Base-by-base conservation (phyloP, 1,139 yeast species). In the Yamadazyma diddensiae region DNA sequence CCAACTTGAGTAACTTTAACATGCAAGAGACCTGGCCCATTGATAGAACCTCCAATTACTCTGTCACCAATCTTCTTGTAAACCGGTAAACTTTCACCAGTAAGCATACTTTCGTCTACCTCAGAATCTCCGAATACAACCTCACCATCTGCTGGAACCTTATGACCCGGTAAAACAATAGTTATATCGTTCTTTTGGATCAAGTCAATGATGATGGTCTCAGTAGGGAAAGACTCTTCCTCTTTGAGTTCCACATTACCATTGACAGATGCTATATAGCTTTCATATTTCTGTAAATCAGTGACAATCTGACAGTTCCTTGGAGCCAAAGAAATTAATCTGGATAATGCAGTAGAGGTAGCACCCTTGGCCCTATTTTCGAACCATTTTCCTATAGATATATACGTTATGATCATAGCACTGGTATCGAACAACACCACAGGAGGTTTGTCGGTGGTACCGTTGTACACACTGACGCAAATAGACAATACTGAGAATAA, bases 291-390 rank as follows among this genome's bases (percentile, higher is more conserved):
- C 1, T 45, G 49, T 28, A 53, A 37, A 41, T 74, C 68, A 33
- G 67, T 70, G 4, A 83, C 67, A 21, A 87, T 79, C 0, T 72
- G 65, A 47, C 97, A 90, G 6, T 70, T 70, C 1, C 88, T 72
- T 0, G 98, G 97, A 1, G 94, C 76, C 37, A 92, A 64, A 3
- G 92, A 80, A 28, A 94, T 70, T 24, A 94, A 67, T 42, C 79
- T 75, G 0, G 96, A 82, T 29, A 94, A 68, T 0, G 97, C 95
- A 2, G 86, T 75, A 0, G 97, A 86, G 0, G 97, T 92, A 36
- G 86, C 88, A 4, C 98, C 95, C 52, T 92, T 88, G 2, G 98
- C 98, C 46, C 75, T 80, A 56, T 85, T 86, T 53, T 94, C 98
- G 15, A 90, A 65, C 73, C 86, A 84, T 58, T 92, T 90, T 3